These are phyloP conservation scores for Alliaria petiolata DNA, from an alignment of 345 rosid genomes.

Conservation along the genomic window DNA sequence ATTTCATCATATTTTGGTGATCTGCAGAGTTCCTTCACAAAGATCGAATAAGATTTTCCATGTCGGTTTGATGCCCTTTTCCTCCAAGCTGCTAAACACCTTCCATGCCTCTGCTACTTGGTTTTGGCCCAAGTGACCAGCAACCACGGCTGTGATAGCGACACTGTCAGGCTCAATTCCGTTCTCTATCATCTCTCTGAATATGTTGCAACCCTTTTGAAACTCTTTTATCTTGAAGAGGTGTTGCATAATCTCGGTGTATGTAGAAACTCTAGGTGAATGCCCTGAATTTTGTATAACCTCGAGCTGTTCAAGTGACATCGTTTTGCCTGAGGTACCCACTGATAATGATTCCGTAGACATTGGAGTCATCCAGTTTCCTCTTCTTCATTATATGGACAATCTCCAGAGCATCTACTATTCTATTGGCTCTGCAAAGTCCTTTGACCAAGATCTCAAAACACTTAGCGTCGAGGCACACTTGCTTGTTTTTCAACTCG, in stretches of 20 bases:
- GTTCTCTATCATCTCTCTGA: slow-evolving; percentile 59
- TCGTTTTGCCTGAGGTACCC: slow-evolving; percentile 62
- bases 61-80: slow-evolving; percentile 51
- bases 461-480: slow-evolving; percentile 42
- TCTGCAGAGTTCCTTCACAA: slow-evolving; percentile 67
- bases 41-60: slow-evolving; percentile 50
- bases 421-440: slow-evolving; percentile 58
- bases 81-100: slow-evolving; percentile 52
- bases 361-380: slow-evolving; percentile 43
- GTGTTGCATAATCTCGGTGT: slow-evolving; percentile 64
- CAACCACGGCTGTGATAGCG: slow-evolving; percentile 59
- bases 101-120: slow-evolving; percentile 67
- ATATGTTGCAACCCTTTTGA: slow-evolving; percentile 51
- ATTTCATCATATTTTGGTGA: slow-evolving; percentile 50
- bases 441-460: slow-evolving; percentile 72
- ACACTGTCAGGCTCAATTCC: slow-evolving; percentile 56
- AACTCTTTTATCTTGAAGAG: slow-evolving; percentile 53
- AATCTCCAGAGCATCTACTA: slow-evolving; percentile 72
- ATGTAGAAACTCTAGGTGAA: slow-evolving; percentile 47
- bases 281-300: slow-evolving; percentile 50
- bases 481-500: slow-evolving; percentile 48
- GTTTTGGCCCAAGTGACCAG: slow-evolving; percentile 55
- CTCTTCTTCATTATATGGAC: slow-evolving; percentile 63
- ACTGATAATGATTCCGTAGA: slow-evolving; percentile 48
- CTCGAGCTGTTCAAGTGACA: slow-evolving; percentile 50